Conservation (phyloP, 2,329 filamentous ascomycete species). For the Didymella sp. region DNA sequence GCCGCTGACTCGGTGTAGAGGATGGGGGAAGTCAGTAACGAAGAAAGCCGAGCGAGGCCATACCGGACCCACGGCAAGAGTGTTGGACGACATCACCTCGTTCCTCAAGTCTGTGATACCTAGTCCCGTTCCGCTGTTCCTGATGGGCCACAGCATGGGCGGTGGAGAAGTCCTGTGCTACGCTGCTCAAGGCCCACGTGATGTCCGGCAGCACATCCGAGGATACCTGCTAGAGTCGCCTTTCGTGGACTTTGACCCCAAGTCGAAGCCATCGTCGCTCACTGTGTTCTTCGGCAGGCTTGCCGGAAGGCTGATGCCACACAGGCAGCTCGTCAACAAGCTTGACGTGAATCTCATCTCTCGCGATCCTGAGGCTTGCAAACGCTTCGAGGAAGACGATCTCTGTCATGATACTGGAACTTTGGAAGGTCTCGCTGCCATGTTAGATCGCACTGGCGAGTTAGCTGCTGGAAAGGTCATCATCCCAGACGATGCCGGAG, state of each 20-base stretch:
- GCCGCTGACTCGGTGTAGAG: constrained; percentile 52
- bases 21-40: constrained; percentile 80
- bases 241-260: constrained; percentile 74
- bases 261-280: constrained; percentile 67
- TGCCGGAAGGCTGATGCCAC: constrained; percentile 71
- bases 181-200: constrained; percentile 54
- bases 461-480: constrained; percentile 64
- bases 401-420: constrained; percentile 86
- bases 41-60: constrained; percentile 69
- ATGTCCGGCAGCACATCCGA: constrained; percentile 66
- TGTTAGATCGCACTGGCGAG: constrained; percentile 75
- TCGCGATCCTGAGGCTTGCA: constrained; percentile 69
- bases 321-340: constrained; percentile 69
- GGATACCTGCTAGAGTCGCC: constrained; percentile 81
- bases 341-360: constrained; percentile 70
- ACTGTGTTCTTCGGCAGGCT: constrained; percentile 72
- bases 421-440: constrained; percentile 76
- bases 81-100: constrained; percentile 78
- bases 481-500: constrained; percentile 52
- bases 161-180: constrained; percentile 77
- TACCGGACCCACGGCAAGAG: constrained; percentile 74
- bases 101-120: constrained; percentile 71
- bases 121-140: constrained; percentile 69
- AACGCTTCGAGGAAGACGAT: constrained; percentile 68
- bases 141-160: constrained; percentile 92